Base-by-base conservation (phyloP, 345 rosid species). In the Populus nigra region DNA sequence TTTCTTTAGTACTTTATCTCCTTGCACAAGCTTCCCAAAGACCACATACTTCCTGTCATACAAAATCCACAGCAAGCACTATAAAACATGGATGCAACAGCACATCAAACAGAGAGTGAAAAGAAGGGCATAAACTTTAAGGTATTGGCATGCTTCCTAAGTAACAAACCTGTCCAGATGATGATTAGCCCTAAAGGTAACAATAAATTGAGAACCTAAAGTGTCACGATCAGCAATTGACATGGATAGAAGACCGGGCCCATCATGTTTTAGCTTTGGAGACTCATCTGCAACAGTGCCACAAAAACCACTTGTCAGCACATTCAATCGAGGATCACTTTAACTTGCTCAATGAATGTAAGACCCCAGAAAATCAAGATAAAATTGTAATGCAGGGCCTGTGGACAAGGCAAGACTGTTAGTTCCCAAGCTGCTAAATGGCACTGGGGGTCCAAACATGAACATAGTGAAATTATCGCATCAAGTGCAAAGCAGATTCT, bases 21-120 rank as follows among this genome's bases (percentile, higher is more conserved):
- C 99, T 80, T 84, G 91, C 80, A 94, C 90, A 83, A 96, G 93
- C 91, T 92, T 89, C 83, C 98, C 98, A 68, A 96, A 96, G 74
- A 89, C 97, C 71, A 96, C 89, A 85, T 82, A 80, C 71, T 89
- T 94, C 84, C 98, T 92, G 91, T 57, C 73, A 84, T 45, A 73
- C 53, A 50, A 73, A 41, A 69, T 8, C 65, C 9, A 62, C 71
- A 49, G 63, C 20, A 72, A 49, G 70, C 23, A 53, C 8, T 68
- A 65, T 17, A 65, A 55, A 61, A 5, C 13, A 45, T 50, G 16
- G 36, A 57, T 35, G 29, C 31, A 38, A 63, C 62, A 17, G 72
- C 72, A 77, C 36, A n/a, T 27, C 29, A 59, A 59, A 23, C 65
- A 59, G 65, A 7, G 11, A n/a, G 65, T 3, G 27, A 23, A 3